Conservation (phyloP, 1,284 basidiomycete genomes). For the Microbotryum silenes-acaulis region DNA sequence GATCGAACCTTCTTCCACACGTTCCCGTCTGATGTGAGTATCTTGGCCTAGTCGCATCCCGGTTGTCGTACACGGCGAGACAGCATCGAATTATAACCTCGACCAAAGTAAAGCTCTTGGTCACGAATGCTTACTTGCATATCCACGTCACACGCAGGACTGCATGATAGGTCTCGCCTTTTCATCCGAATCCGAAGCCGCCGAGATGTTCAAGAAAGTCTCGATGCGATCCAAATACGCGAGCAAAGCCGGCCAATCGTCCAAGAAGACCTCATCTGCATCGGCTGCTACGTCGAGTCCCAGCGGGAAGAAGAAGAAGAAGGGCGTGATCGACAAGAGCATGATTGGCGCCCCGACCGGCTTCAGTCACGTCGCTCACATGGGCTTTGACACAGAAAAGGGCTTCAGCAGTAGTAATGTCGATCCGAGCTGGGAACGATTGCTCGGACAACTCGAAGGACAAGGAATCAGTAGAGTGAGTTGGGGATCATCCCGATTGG, state of each 20-base stretch:
- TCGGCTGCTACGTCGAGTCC: constrained; percentile 45
- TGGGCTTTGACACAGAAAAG: constrained; percentile 81
- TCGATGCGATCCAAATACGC: constrained; percentile 57
- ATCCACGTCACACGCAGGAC: constrained; percentile 47
- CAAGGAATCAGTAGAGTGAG: constrained; percentile 54
- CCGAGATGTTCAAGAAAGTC: constrained; percentile 83
- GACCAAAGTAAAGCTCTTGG: neutral
- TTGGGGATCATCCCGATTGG: neutral
- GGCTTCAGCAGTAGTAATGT: constrained; percentile 81
- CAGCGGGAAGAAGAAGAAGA: constrained; percentile 56
- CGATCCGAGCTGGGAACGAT: constrained; percentile 82
- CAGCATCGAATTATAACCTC: neutral
- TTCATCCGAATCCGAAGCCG: constrained; percentile 77
- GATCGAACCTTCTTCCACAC: constrained; percentile 91
- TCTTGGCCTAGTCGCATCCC: too few relatives aligned
- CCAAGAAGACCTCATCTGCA: constrained; percentile 5
- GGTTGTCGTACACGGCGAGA: too few relatives aligned
- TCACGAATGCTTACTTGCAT: neutral
- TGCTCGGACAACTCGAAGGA: constrained; percentile 63
- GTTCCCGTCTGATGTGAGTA: constrained; percentile 80
- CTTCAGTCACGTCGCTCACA: constrained; percentile 87
- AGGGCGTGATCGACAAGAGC: constrained; percentile 76
- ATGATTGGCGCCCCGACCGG: constrained; percentile 73
- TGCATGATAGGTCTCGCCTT: constrained; percentile 90
- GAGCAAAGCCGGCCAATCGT: constrained; percentile 42